Evolutionary conservation across 352 stramenopile genomes (phyloP).

Genomic region (Thalassiosira sp.): DNA sequence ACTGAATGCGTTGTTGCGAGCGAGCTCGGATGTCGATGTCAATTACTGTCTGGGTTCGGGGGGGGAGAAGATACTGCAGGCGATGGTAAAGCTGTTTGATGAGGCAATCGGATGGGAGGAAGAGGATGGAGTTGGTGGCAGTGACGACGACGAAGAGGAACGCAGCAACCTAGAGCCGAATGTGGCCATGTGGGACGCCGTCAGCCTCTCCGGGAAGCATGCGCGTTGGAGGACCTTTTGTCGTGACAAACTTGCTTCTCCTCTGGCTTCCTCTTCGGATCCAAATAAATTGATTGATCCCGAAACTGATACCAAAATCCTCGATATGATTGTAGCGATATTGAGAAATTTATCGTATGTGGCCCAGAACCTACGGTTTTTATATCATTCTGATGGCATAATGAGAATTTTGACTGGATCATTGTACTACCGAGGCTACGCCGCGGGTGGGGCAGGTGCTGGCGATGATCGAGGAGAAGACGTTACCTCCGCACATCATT

Average conservation of each 20-base stretch:
- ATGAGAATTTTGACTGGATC: slow-evolving; percentile 64
- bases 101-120: slow-evolving; percentile 61
- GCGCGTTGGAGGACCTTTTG: slow-evolving; percentile 53
- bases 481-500: slow-evolving; percentile 28
- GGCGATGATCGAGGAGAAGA: slow-evolving; percentile 42
- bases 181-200: slow-evolving; percentile 37
- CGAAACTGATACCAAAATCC: slow-evolving; percentile 36
- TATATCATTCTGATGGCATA: slow-evolving; percentile 56
- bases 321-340: slow-evolving; percentile 68
- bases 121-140: background rate
- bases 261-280: slow-evolving; percentile 49
- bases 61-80: slow-evolving; percentile 55
- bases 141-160: background rate
- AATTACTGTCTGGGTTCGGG: slow-evolving; percentile 64
- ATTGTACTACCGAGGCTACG: slow-evolving; percentile 57
- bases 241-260: slow-evolving; percentile 48
- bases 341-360: slow-evolving; percentile 81
- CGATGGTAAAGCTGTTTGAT: slow-evolving; percentile 60
- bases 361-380: slow-evolving; percentile 69
- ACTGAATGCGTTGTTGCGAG: slow-evolving; percentile 65
- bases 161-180: slow-evolving; percentile 34
- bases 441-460: slow-evolving; percentile 15
- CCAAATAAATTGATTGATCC: slow-evolving; percentile 51
- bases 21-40: slow-evolving; percentile 52
- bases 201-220: slow-evolving; percentile 31